phyloP scores from a whole-genome alignment of 495 filamentous ascomycete genomes.

The Bathelium albidoporum region DNA sequence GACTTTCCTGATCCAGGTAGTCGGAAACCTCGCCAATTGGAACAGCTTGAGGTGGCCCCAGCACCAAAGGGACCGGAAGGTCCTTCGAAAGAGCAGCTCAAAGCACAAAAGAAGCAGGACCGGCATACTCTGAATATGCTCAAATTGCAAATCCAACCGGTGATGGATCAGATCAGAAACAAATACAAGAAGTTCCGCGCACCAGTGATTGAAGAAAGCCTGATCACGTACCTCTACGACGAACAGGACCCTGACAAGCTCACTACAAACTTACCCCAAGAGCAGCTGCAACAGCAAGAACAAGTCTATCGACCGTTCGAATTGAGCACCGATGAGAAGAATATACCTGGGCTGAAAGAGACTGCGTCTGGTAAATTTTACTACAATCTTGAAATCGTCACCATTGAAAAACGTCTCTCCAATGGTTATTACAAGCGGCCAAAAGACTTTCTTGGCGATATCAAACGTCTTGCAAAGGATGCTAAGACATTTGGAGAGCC shows the following conservation, averaged over 20 bases:
- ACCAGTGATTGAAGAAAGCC: slow-evolving; percentile 59
- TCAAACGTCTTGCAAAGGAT: slow-evolving; percentile 74
- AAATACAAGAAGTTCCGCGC: slow-evolving; percentile 74
- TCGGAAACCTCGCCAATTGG: slow-evolving; percentile 74
- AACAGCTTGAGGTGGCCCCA: slow-evolving; percentile 62
- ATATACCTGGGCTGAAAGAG: slow-evolving; percentile 59
- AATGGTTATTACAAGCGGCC: slow-evolving; percentile 92
- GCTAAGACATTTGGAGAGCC: slow-evolving; percentile 60
- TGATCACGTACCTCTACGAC: slow-evolving; percentile 69
- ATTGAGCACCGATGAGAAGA: slow-evolving; percentile 60
- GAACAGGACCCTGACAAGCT: slow-evolving; percentile 75
- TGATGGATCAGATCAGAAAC: slow-evolving; percentile 89
- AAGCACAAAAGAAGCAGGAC: slow-evolving; percentile 70
- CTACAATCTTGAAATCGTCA: slow-evolving; percentile 88
- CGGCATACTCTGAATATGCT: slow-evolving; percentile 68
- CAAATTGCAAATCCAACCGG: slow-evolving; percentile 76
- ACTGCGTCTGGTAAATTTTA: slow-evolving; percentile 67
- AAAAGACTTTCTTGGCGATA: slow-evolving; percentile 75
- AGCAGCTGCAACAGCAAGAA: slow-evolving; percentile 41
- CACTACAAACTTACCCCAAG: slow-evolving; percentile 59
- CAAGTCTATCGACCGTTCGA: slow-evolving; percentile 62
- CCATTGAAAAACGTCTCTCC: slow-evolving; percentile 84
- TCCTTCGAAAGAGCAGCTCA: slow-evolving; percentile 62
- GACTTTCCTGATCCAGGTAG: slow-evolving; percentile 80
- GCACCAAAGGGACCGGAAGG: slow-evolving; percentile 30